Base-by-base conservation (phyloP, 495 filamentous ascomycete genomes). In the Xanthoparmelia taractica region DNA sequence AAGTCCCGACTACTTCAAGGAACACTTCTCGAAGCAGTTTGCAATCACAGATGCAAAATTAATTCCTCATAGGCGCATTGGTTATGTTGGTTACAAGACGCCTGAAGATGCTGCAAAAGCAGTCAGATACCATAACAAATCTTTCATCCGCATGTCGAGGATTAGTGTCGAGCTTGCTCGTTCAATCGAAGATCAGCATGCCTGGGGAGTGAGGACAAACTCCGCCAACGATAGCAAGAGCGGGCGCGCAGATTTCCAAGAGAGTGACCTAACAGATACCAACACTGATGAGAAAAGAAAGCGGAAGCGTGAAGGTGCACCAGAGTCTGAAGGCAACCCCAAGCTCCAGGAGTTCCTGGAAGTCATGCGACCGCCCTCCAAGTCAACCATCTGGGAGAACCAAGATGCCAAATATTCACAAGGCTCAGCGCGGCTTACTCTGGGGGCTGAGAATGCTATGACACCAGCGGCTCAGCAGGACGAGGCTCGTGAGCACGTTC, bases 141-240 rank as follows among this genome's bases (percentile, higher is more conserved):
- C 92, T 64, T 98, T 92, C 74, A 89, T 98, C 65, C 90, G 91
- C 64, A 95, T 96, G 92, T 95, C 92, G n/a, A 94, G 85, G 82
- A 90, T 99, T 67, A 77, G 74, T 33, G 94, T 97, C 68, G 95
- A 97, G 78, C 78, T 96, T 72, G 95, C 94, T 66, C 85, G 85
- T 67, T 87, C 94, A 66, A 61, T 66, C 18, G 58, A 65, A 65
- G 63, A 57, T 25, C 45, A 65, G 27, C 47, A 52, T 40, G 52
- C 60, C 13, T 75, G 36, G 69, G 81, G 27, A 18, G 27, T 38
- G 54, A 67, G 2, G 58, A 60, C 29, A n/a, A 58, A 47, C 1
- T 27, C 61, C 45, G n/a, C 25, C 29, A 50, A 50, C 43, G 23
- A 25, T 50, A 57, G n/a, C 29, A 58, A 58, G 34, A 58, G 37